These are phyloP conservation scores for Hypoxylon sp. DNA, from an alignment of 2,329 filamentous ascomycete species.

Conservation along the genomic window DNA sequence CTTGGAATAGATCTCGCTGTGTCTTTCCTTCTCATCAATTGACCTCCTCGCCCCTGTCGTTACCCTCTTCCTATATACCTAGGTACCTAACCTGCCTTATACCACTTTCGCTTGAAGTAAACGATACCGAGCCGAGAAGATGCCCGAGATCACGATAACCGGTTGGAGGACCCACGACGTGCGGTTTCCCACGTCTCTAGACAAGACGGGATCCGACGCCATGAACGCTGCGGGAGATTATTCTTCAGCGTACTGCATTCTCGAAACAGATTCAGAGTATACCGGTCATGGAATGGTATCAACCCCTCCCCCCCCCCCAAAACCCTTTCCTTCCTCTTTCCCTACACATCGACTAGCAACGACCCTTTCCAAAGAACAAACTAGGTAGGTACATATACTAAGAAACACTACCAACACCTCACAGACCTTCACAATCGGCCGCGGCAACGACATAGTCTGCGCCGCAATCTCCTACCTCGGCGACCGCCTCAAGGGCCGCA, in stretches of 20 bases:
- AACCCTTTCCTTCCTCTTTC: conserved; percentile 13
- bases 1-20: background rate
- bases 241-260: conserved; percentile 93
- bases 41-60: background rate
- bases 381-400: conserved; percentile 21
- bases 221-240: conserved; percentile 97
- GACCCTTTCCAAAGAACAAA: background rate
- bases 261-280: conserved; percentile 81
- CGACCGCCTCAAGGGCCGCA: conserved; percentile 80
- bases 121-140: conserved; percentile 45
- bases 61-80: conserved; percentile 3
- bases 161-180: conserved; percentile 81
- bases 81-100: background rate
- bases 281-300: conserved; percentile 84
- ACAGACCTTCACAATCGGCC: conserved; percentile 85
- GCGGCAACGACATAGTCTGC: conserved; percentile 94
- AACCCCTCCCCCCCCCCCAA: background rate
- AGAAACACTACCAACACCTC: conserved; percentile 34
- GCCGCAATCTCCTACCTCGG: conserved; percentile 84
- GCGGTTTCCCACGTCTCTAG: conserved; percentile 90
- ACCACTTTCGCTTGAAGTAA: background rate
- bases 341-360: background rate
- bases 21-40: conserved; percentile 1
- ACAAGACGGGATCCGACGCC: conserved; percentile 96
- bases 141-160: conserved; percentile 78